Evolutionary conservation across 192 early-diverging fungal species (phyloP), one percentile per base, ranked within the genome.

Genomic region (Obelidium mucronatum): DNA sequence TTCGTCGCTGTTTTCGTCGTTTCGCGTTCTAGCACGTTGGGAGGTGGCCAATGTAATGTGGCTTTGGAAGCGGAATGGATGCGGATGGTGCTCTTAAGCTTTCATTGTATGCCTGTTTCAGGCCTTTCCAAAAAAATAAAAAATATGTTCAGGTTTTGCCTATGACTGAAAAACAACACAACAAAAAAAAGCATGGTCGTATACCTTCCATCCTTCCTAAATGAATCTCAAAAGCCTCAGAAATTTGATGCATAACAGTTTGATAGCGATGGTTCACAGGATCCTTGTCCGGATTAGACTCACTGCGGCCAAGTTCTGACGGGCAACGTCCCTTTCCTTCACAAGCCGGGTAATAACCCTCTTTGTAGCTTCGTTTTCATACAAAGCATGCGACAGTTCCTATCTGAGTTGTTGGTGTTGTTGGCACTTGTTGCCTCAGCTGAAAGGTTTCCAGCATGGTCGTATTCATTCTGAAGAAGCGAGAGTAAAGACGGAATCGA

Each of bases 381-480:
- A 99, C 54, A 99, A 82, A 0, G 96, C 94, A 80, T 94, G 93
- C 37, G 93, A 91, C 44, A 99, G 88, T 80, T 99, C 96, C 81
- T 95, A 93, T 48, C 94, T 91, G 31, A 94, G n/a, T n/a, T n/a
- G n/a, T n/a, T n/a, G n/a, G n/a, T n/a, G n/a, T n/a, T n/a, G n/a
- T n/a, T n/a, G n/a, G 90, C 69, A 96, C 93, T 80, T 98, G 94
- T 81, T 94, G 92, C 81, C 94, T 95, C 67, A 99, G 87, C 37
- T 90, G 90, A 79, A 93, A 94, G 2, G 96, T 94, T 85, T 99
- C 97, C 31, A 99, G 86, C 86, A 98, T 95, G 17, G 74, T 99
- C 97, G 93, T 94, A 99, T 78, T 99, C 97, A 79, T 94, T 94
- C 77, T 99, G 97, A 39, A 99, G 90, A 1, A 91, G 86, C 17